These are phyloP conservation scores for Diplogelasinospora grovesii DNA, from an alignment of 495 filamentous ascomycete genomes.

Conservation along the genomic window DNA sequence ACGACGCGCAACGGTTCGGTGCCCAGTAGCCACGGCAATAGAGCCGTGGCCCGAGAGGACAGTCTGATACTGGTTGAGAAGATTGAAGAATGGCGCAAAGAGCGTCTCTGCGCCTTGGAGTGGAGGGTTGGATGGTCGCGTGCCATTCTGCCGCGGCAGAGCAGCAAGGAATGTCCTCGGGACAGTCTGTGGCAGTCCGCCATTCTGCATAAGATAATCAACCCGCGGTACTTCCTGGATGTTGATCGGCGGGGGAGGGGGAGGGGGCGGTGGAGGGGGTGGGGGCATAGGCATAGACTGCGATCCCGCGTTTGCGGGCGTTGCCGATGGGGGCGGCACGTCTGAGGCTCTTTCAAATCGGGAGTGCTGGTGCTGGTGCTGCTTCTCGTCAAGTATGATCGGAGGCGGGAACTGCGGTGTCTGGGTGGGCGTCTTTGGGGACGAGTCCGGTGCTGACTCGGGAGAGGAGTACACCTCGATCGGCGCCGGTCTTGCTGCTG, in stretches of 20 bases:
- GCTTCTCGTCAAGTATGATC: slow-evolving; percentile 28
- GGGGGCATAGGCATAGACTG: slow-evolving; percentile 27
- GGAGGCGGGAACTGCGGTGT: slow-evolving; percentile 43
- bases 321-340: slow-evolving; percentile 35
- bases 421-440: slow-evolving; percentile 51
- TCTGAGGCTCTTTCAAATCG: slow-evolving; percentile 23
- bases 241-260: slow-evolving; percentile 69
- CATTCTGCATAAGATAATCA: slow-evolving; percentile 84
- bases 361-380: slow-evolving; percentile 9
- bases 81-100: slow-evolving; percentile 70
- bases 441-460: slow-evolving; percentile 45
- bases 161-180: slow-evolving; percentile 59
- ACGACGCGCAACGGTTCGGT: slow-evolving; percentile 85
- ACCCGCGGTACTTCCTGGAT: slow-evolving; percentile 61
- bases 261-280: slow-evolving; percentile 67
- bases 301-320: slow-evolving; percentile 9
- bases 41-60: slow-evolving; percentile 81
- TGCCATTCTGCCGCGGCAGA: slow-evolving; percentile 41
- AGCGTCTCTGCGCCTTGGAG: slow-evolving; percentile 55
- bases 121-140: slow-evolving; percentile 44
- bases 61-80: slow-evolving; percentile 77
- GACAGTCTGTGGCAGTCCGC: slow-evolving; percentile 62
- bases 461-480: slow-evolving; percentile 37
- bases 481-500: slow-evolving; percentile 26
- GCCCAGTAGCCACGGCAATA: slow-evolving; percentile 91